phyloP scores from a whole-genome alignment of 257 asterid species.

The Solanum corneliomulleri region DNA sequence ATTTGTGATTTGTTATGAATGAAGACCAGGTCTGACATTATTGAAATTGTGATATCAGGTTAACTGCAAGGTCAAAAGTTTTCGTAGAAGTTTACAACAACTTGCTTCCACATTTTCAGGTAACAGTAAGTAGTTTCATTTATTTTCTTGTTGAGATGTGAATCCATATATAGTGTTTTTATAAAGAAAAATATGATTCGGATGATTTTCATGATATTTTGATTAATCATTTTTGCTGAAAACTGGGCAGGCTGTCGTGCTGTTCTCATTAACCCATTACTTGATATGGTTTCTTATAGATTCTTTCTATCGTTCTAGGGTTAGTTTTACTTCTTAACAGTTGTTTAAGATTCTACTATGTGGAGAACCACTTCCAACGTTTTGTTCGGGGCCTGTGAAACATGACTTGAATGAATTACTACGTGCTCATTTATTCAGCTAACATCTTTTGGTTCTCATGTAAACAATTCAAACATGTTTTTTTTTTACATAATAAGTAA shows the following conservation, averaged over 20 bases:
- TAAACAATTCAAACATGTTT: no score
- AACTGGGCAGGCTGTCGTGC: neutral
- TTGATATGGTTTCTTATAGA: neutral
- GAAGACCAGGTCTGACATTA: neutral
- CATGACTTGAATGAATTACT: no score
- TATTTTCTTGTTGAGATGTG: neutral
- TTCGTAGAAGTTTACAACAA: constrained; percentile 36
- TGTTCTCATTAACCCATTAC: neutral
- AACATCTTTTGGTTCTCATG: no score
- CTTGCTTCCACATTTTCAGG: constrained; percentile 82
- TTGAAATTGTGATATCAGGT: constrained; percentile 35
- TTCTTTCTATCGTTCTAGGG: neutral
- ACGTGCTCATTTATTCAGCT: no score
- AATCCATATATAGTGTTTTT: neutral
- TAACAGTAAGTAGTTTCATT: neutral
- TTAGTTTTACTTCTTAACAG: neutral
- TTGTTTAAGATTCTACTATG: neutral
- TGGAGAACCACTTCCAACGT: no score
- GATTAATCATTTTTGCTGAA: neutral
- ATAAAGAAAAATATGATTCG: neutral
- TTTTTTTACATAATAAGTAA: neutral
- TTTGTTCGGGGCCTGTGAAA: no score
- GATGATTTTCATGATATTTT: neutral
- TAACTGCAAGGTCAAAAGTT: constrained; percentile 43
- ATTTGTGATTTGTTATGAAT: neutral